Evolutionary conservation across 1,284 basidiomycete species (phyloP).

Genomic region (Dichomitus squalens): DNA sequence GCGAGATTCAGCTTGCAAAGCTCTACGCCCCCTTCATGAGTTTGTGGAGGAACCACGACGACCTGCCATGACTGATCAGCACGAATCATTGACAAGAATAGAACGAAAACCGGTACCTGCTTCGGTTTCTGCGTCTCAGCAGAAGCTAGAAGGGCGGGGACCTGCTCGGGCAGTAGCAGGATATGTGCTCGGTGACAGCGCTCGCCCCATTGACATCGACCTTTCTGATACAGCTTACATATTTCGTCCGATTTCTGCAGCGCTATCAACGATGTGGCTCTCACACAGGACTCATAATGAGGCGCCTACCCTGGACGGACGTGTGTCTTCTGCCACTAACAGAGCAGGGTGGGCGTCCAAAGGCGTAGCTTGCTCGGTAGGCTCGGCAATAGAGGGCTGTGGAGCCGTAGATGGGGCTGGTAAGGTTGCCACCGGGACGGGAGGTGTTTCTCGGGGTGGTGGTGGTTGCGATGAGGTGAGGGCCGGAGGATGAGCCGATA

Average conservation of each 20-base stretch:
- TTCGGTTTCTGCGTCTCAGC: not conserved
- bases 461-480: no score
- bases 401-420: not conserved
- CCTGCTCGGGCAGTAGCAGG: not conserved
- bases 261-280: not conserved
- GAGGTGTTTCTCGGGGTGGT: no score
- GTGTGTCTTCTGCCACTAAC: not conserved
- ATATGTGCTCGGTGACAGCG: constrained; percentile 11
- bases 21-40: not conserved
- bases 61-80: not conserved
- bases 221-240: constrained; percentile 1
- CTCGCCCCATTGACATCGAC: constrained; percentile 3
- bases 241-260: constrained; percentile 1
- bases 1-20: constrained; percentile 14
- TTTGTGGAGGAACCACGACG: not conserved
- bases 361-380: not conserved
- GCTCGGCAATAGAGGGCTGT: not conserved
- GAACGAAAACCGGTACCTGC: not conserved
- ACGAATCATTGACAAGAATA: no score
- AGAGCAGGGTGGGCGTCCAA: not conserved
- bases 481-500: no score
- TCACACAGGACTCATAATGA: not conserved
- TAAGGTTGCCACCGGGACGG: no score
- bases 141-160: not conserved
- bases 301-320: not conserved